A percentile compares a stretch with the other conserved stretches of the same genome.
phyloP scores from a whole-genome alignment of 495 filamentous ascomycete species.

The Tuber umbilicatum region DNA sequence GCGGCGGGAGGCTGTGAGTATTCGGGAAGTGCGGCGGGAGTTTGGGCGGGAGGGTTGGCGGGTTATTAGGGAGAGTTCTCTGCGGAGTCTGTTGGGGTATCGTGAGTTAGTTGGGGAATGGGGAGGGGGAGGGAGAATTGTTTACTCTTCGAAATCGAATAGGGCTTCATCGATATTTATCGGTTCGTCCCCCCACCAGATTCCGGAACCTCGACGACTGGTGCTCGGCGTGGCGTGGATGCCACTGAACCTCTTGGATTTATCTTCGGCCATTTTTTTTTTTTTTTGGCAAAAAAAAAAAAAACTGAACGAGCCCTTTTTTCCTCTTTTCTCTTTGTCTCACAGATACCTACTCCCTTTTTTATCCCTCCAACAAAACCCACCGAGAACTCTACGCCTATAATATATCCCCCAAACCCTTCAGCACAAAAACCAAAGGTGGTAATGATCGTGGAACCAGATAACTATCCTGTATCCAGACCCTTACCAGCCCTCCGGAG shows the following conservation, averaged over 20 bases:
- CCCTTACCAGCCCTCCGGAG: not conserved
- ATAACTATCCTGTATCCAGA: not conserved
- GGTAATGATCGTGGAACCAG: conserved; percentile 5
- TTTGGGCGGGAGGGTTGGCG: conserved; percentile 10
- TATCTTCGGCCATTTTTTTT: not conserved
- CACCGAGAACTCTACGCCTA: not conserved
- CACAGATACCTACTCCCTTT: too few relatives aligned
- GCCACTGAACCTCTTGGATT: not conserved
- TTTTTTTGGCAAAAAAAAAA: not conserved
- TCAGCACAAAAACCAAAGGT: not conserved
- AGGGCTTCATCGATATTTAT: conserved; percentile 34
- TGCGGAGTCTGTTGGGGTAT: conserved; percentile 22
- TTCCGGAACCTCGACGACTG: not conserved
- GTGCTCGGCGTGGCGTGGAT: not conserved
- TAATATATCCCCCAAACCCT: not conserved
- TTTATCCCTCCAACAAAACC: too few relatives aligned
- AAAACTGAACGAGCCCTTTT: not conserved
- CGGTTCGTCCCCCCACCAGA: conserved; percentile 14
- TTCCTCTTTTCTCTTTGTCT: too few relatives aligned
- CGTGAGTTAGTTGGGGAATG: not conserved
- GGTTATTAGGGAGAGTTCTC: conserved; percentile 24
- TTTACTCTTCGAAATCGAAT: conserved; percentile 40
- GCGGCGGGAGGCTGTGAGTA: not conserved
- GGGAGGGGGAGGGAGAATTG: not conserved
- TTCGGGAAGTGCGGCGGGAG: conserved; percentile 3